Base-by-base conservation (phyloP, 805 yeast genomes). In the Candida railenensis region DNA sequence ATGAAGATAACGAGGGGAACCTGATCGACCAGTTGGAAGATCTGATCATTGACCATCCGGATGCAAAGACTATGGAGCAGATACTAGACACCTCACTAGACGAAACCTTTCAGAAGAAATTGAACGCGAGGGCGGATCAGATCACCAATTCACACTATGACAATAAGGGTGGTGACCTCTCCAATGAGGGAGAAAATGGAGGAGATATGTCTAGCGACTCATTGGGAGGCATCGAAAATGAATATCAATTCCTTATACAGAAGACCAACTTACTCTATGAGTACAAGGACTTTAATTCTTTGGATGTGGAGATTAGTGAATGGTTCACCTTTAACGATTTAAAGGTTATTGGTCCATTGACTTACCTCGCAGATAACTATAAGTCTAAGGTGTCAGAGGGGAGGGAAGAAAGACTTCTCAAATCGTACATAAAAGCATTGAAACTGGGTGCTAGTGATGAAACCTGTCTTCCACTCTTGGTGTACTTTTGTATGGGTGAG, bases 21-120 rank as follows among this genome's bases (percentile, higher is more conserved):
- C 68, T 73, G 62, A 71, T 71, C 19, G 78, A 76, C 48, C 66
- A 71, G 48, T 66, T 77, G 38, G 81, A 77, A 43, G 80, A 74
- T 48, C 72, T 69, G 50, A 65, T 70, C 43, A 71, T 70, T n/a
- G 76, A 73, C 48, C 69, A 71, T 49, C 74, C 76, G 0, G 71
- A 69, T 46, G 65, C 66, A 3, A 45, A 53, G 20, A 62, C 73
- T 8, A 52, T 58, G 40, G 52, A 58, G 33, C 67, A 66, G 19
- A 52, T 68, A 14, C 51, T 52, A 5, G 67, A 62, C n/a, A 52
- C 55, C 8, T 56, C 65, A 2, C 54, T 67, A 14, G 76, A 72
- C 48, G 71, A 70, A 46, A 66, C 76, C 22, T 72, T 72, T 46
- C 77, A 72, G 50, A 62, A 58, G 44, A 69, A 69, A 48, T 54